Evolutionary conservation across 2,329 filamentous ascomycete species (phyloP).

Genomic region (Furcasterigmium sp.): DNA sequence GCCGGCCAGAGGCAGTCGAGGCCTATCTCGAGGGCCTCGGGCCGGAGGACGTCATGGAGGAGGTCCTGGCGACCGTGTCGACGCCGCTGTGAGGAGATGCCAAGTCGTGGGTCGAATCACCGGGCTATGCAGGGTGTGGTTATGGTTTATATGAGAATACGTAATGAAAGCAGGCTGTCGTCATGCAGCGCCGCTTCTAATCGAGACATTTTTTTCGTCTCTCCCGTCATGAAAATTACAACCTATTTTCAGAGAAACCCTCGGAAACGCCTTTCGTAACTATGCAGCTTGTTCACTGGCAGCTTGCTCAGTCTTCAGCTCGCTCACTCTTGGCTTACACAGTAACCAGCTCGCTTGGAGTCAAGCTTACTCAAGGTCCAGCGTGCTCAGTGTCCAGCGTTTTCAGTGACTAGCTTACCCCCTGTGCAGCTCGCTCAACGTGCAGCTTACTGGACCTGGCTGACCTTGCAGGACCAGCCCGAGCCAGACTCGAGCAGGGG

Average conservation of each 20-base stretch:
- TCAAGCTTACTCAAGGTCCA: too few species aligned
- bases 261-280: too few species aligned
- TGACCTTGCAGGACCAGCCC: slow-evolving; percentile 86
- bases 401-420: too few species aligned
- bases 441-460: slow-evolving; percentile 57
- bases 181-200: not conserved
- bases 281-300: too few species aligned
- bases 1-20: slow-evolving; percentile 64
- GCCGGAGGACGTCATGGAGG: slow-evolving; percentile 59
- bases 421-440: slow-evolving; percentile 12
- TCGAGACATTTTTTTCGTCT: slow-evolving; percentile 1
- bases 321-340: too few species aligned
- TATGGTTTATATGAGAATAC: not conserved
- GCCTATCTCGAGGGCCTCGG: slow-evolving; percentile 58
- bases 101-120: not conserved
- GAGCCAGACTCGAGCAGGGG: slow-evolving; percentile 76
- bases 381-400: slow-evolving; percentile 11
- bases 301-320: too few species aligned
- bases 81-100: slow-evolving; percentile 30
- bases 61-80: slow-evolving; percentile 53
- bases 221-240: slow-evolving; percentile 14
- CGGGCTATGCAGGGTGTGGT: not conserved
- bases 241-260: slow-evolving; percentile 11
- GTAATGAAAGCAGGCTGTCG: not conserved
- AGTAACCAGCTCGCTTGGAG: too few species aligned